These are phyloP conservation scores for Apiospora hydei DNA, from an alignment of 2,329 filamentous ascomycete genomes.

Conservation along the genomic window DNA sequence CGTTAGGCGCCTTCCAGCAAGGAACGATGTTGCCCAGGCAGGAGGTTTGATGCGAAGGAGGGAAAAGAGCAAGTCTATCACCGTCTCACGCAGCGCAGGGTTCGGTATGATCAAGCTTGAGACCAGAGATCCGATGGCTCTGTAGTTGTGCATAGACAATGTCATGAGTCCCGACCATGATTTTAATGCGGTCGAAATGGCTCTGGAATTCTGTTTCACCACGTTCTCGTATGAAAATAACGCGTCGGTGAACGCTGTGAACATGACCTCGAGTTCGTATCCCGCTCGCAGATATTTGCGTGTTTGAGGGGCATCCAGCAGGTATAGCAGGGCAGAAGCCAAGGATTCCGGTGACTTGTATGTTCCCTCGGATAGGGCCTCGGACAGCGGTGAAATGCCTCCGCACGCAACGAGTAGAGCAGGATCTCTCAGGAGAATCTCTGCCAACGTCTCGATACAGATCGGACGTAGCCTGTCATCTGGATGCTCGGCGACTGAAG, in stretches of 20 bases:
- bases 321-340: conserved; percentile 84
- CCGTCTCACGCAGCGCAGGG: conserved; percentile 70
- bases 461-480: conserved; percentile 90
- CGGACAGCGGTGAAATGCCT: conserved; percentile 86
- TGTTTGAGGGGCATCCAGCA: conserved; percentile 83
- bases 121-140: conserved; percentile 81
- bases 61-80: conserved; percentile 85
- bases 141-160: conserved; percentile 86
- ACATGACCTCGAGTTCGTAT: conserved; percentile 86
- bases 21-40: conserved; percentile 93
- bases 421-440: conserved; percentile 88
- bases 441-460: conserved; percentile 89
- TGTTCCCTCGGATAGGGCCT: conserved; percentile 86
- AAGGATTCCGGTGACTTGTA: conserved; percentile 94
- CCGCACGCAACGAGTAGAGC: conserved; percentile 81
- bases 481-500: conserved; percentile 85
- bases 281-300: conserved; percentile 86
- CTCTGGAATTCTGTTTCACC: conserved; percentile 86
- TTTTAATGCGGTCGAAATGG: conserved; percentile 89
- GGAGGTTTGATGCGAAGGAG: conserved; percentile 88
- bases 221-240: conserved; percentile 64
- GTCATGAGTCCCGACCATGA: conserved; percentile 94
- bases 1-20: conserved; percentile 89
- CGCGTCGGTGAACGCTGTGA: conserved; percentile 92
- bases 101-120: conserved; percentile 68